These are phyloP conservation scores for Crassisporium funariophilum DNA, from an alignment of 768 basidiomycete species.

Conservation along the genomic window DNA sequence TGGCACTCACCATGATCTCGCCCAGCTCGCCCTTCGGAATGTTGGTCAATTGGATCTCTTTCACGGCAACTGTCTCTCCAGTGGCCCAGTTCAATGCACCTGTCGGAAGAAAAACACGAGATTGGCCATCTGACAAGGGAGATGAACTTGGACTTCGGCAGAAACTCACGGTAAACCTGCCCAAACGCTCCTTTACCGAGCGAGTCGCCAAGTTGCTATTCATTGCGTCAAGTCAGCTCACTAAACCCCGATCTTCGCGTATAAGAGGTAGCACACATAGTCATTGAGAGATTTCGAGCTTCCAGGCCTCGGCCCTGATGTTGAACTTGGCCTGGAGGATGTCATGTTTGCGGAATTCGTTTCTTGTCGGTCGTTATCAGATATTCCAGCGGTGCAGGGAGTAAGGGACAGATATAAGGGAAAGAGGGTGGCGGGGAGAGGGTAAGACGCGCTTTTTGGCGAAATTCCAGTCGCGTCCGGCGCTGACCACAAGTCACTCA, in stretches of 20 bases:
- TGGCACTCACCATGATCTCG: constrained; percentile 87
- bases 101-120: constrained; percentile 29
- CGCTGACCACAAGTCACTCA: constrained; percentile 44
- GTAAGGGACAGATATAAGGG: constrained; percentile 8
- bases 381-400: constrained; percentile 5
- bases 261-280: constrained; percentile 46
- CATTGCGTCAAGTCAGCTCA: background rate
- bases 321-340: constrained; percentile 41
- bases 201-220: constrained; percentile 92
- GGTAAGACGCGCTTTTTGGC: constrained; percentile 22
- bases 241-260: background rate
- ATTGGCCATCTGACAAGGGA: constrained; percentile 1
- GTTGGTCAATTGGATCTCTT: constrained; percentile 94
- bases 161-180: constrained; percentile 88
- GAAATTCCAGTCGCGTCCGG: constrained; percentile 46
- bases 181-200: constrained; percentile 97
- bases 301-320: constrained; percentile 37
- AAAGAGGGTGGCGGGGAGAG: constrained; percentile 4
- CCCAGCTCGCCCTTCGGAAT: constrained; percentile 92
- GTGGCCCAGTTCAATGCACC: constrained; percentile 94
- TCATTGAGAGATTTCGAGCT: constrained; percentile 63
- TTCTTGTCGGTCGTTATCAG: constrained; percentile 2
- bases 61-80: constrained; percentile 97
- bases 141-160: constrained; percentile 1
- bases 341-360: constrained; percentile 30